phyloP scores from a whole-genome alignment of 2,329 filamentous ascomycete genomes.

The Trichoderma sp. region DNA sequence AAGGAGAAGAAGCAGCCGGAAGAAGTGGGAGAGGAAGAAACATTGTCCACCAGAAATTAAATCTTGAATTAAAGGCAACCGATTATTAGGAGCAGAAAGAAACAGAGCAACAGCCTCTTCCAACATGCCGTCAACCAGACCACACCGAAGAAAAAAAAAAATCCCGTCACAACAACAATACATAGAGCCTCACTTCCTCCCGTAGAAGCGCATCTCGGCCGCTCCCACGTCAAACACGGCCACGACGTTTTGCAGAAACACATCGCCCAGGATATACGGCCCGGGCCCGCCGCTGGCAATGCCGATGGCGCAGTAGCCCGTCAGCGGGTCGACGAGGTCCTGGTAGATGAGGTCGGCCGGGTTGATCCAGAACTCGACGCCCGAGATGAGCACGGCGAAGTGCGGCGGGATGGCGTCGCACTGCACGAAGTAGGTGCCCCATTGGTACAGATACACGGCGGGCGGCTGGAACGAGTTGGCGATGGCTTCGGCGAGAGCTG shows the following conservation, averaged over 20 bases:
- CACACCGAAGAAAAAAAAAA: too few relatives aligned
- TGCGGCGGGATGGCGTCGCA: slow-evolving; percentile 47
- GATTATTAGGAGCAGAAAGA: background rate
- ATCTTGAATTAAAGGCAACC: background rate
- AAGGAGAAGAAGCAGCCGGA: background rate
- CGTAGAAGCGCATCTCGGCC: slow-evolving; percentile 46
- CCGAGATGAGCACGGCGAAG: slow-evolving; percentile 45
- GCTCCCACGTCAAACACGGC: slow-evolving; percentile 47
- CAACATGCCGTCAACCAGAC: background rate
- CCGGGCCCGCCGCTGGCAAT: slow-evolving; percentile 44
- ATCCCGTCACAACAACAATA: background rate
- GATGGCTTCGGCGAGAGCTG: slow-evolving; percentile 48
- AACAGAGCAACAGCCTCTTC: background rate
- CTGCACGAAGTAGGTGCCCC: slow-evolving; percentile 46
- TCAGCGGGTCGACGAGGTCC: slow-evolving; percentile 42
- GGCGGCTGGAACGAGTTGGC: slow-evolving; percentile 45
- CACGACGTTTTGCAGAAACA: slow-evolving; percentile 50
- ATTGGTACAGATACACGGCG: slow-evolving; percentile 46
- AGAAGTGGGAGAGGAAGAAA: background rate
- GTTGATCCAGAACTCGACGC: slow-evolving; percentile 45
- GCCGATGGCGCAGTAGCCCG: slow-evolving; percentile 47
- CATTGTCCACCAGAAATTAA: background rate
- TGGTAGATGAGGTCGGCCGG: slow-evolving; percentile 47
- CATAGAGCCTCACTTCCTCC: slow-evolving; percentile 20
- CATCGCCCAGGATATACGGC: slow-evolving; percentile 49